Evolutionary conservation across 1,139 yeast species (phyloP), one percentile per base, ranked within the genome.

Genomic region (Saccharomyces hybrid): DNA sequence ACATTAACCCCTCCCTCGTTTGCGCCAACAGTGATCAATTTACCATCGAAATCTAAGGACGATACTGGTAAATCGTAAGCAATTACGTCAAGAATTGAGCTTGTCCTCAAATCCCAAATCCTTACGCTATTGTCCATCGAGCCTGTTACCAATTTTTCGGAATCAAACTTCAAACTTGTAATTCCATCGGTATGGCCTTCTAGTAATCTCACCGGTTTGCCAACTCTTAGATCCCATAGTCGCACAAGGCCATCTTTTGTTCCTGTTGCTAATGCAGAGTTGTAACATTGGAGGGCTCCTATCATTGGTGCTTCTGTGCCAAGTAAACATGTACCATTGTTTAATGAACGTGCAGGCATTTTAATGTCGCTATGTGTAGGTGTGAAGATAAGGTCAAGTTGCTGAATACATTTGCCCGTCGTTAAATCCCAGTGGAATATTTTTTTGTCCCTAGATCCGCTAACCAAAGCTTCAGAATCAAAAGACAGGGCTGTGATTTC

Each of bases 381-480:
- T 8, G 65, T 60, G 52, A 63, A 61, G 31, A 62, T 61, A 9
- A 64, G 42, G 51, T 67, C 69, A 7, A 68, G 59, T 3, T 64
- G 61, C 50, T 70, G 64, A 2, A 76, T 65, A 27, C 79, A 72
- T 48, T 76, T 74, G 1, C 97, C 97, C 0, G 86, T 80, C 59
- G 86, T 80, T 55, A 93, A 73, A 70, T 93, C 99, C 97, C 97
- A 91, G 61, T 85, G 81, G 25, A 83, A 73, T 2, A 87, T 77
- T 4, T 80, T 74, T 66, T 83, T 85, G 71, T 93, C 99, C 96
- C 96, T 93, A 5, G 93, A 81, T 0, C 97, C 98, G 44, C 95
- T 84, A 6, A 93, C 66, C 41, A 89, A 82, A 49, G 74, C 71
- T 46, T 78, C 78, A 58, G 88, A 90, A 47, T 75, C 76, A 48